Conservation (phyloP, 495 filamentous ascomycete genomes). For the Staphylotrichum tortipilum region DNA sequence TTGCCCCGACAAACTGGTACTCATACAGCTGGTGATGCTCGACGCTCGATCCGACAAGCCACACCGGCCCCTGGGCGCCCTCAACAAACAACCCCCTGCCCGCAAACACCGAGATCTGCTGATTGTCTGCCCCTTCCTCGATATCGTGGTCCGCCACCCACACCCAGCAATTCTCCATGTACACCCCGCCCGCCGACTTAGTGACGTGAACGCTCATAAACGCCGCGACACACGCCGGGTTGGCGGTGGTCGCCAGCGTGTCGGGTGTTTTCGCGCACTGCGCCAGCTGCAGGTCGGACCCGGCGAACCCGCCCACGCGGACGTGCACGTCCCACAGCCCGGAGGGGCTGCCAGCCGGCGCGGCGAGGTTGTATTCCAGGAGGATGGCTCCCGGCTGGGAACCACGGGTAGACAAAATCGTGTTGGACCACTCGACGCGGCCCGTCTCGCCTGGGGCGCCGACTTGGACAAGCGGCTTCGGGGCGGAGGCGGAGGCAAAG, state of each 20-base stretch:
- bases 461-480: conserved; percentile 61
- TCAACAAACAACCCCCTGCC: conserved; percentile 61
- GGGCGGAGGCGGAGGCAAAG: conserved; percentile 59
- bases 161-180: conserved; percentile 61
- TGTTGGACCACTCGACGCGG: conserved; percentile 68
- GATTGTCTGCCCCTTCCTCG: conserved; percentile 47
- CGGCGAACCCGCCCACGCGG: conserved; percentile 69
- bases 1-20: conserved; percentile 62
- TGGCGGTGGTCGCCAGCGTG: conserved; percentile 28
- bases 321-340: conserved; percentile 90
- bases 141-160: conserved; percentile 72
- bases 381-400: conserved; percentile 73
- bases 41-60: conserved; percentile 45
- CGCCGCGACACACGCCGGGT: conserved; percentile 52
- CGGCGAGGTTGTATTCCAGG: conserved; percentile 76
- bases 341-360: conserved; percentile 48
- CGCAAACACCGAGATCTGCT: conserved; percentile 61
- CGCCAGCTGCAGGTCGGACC: conserved; percentile 65
- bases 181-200: conserved; percentile 41
- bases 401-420: conserved; percentile 66
- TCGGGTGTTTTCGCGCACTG: conserved; percentile 58
- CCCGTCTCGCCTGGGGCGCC: conserved; percentile 64
- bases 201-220: conserved; percentile 65
- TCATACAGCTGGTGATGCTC: conserved; percentile 75
- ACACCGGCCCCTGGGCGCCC: conserved; percentile 44